Conservation (phyloP, 768 basidiomycete genomes). For the Inosperma sp. region DNA sequence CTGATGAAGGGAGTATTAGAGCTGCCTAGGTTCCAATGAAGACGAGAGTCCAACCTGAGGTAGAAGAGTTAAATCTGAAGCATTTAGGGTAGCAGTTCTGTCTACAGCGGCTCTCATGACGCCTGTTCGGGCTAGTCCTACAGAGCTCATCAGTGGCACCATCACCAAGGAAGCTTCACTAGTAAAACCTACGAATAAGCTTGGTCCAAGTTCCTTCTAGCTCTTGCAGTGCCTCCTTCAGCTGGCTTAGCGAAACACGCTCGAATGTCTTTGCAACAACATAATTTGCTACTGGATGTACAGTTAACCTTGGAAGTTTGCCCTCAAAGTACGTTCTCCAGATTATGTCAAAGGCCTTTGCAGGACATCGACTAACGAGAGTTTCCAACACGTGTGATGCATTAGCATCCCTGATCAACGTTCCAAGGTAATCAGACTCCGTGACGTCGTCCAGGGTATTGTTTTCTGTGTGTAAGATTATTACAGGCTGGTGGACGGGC, state of each 20-base stretch:
- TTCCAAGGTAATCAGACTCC: slow-evolving; percentile 73
- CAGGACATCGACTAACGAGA: slow-evolving; percentile 59
- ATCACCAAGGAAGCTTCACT: background rate
- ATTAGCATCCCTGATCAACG: slow-evolving; percentile 78
- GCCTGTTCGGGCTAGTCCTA: slow-evolving; percentile 70
- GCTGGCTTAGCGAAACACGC: slow-evolving; percentile 50
- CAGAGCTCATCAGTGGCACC: background rate
- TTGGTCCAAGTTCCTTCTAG: slow-evolving; percentile 55
- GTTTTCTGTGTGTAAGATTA: background rate
- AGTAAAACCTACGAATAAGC: slow-evolving; percentile 57
- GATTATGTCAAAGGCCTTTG: slow-evolving; percentile 53
- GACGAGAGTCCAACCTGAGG: slow-evolving; percentile 43
- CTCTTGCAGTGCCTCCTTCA: slow-evolving; percentile 56
- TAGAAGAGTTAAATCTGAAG: slow-evolving; percentile 45
- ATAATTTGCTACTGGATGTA: slow-evolving; percentile 93
- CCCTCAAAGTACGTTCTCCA: slow-evolving; percentile 79
- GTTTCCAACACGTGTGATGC: slow-evolving; percentile 90
- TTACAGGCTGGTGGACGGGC: background rate
- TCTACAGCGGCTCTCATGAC: slow-evolving; percentile 76
- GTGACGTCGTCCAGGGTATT: slow-evolving; percentile 37
- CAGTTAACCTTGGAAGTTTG: slow-evolving; percentile 66
- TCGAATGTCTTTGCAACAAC: slow-evolving; percentile 79
- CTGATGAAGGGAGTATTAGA: slow-evolving; percentile 33
- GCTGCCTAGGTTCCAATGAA: background rate
- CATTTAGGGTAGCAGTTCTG: slow-evolving; percentile 47